Evolutionary conservation across 805 yeast genomes (phyloP).

Genomic region (Barnettozyma siamensis): DNA sequence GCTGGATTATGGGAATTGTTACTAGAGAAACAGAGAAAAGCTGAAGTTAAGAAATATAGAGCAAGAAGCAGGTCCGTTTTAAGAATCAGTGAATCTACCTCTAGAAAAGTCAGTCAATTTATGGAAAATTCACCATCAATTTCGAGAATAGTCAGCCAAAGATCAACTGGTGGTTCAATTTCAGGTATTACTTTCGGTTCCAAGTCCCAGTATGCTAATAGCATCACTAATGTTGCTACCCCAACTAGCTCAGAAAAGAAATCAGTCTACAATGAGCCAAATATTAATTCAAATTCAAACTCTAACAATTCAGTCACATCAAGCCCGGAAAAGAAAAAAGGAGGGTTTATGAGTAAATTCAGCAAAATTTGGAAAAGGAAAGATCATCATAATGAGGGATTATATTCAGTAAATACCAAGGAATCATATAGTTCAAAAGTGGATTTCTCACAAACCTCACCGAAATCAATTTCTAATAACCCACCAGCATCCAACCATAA

Average conservation of each 20-base stretch:
- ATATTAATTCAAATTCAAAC: neutral
- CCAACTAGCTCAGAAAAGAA: neutral
- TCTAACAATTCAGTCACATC: slow-evolving; percentile 5
- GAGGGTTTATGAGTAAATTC: slow-evolving; percentile 28
- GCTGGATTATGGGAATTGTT: slow-evolving; percentile 72
- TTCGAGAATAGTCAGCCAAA: slow-evolving; percentile 26
- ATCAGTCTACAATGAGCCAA: neutral
- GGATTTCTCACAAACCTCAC: slow-evolving; percentile 2
- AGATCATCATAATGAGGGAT: slow-evolving; percentile 6
- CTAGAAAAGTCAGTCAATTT: slow-evolving; percentile 24
- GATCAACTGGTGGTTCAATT: slow-evolving; percentile 8
- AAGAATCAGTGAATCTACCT: slow-evolving; percentile 25
- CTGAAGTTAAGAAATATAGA: slow-evolving; percentile 27
- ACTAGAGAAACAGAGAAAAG: slow-evolving; percentile 40
- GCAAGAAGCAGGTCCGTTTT: slow-evolving; percentile 30
- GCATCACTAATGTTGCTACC: neutral
- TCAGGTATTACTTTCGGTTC: neutral
- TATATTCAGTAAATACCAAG: slow-evolving; percentile 2
- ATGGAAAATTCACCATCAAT: slow-evolving; percentile 24
- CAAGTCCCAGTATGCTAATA: neutral
- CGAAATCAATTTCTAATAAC: no score
- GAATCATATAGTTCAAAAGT: slow-evolving; percentile 2
- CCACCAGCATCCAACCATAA: no score
- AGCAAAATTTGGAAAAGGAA: slow-evolving; percentile 29
- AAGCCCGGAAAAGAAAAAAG: slow-evolving; percentile 25